These are phyloP conservation scores for Luvunga scandens DNA, from an alignment of 345 rosid genomes.

Conservation along the genomic window DNA sequence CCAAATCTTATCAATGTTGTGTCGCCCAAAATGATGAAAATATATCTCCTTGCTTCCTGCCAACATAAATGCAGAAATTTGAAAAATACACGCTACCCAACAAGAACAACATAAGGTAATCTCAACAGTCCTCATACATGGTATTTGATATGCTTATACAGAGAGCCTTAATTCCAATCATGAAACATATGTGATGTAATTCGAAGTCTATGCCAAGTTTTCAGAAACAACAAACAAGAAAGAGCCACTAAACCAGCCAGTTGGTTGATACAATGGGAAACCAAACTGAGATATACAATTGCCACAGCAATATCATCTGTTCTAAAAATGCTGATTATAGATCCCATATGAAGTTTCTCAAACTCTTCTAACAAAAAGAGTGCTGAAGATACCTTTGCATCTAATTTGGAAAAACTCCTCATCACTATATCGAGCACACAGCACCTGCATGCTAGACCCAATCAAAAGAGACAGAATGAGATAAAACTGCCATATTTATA, in stretches of 20 bases:
- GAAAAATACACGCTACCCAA: background rate
- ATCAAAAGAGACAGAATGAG: background rate
- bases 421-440: constrained; percentile 76
- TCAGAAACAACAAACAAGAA: background rate
- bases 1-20: constrained; percentile 80
- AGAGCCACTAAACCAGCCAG: background rate
- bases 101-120: background rate
- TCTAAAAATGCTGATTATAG: background rate
- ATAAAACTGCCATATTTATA: background rate
- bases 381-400: constrained; percentile 59
- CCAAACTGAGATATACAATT: background rate
- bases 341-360: background rate
- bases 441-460: constrained; percentile 50
- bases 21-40: constrained; percentile 67
- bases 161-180: background rate
- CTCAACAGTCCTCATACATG: background rate
- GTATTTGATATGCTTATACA: background rate
- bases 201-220: background rate
- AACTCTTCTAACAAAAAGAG: background rate
- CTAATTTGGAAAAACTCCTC: constrained; percentile 70
- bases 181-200: background rate
- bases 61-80: background rate
- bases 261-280: background rate
- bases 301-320: background rate
- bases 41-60: constrained; percentile 76